Evolutionary conservation across 176 grass and related monocot genomes (phyloP).

Genomic region (Elaeis guineensis): DNA sequence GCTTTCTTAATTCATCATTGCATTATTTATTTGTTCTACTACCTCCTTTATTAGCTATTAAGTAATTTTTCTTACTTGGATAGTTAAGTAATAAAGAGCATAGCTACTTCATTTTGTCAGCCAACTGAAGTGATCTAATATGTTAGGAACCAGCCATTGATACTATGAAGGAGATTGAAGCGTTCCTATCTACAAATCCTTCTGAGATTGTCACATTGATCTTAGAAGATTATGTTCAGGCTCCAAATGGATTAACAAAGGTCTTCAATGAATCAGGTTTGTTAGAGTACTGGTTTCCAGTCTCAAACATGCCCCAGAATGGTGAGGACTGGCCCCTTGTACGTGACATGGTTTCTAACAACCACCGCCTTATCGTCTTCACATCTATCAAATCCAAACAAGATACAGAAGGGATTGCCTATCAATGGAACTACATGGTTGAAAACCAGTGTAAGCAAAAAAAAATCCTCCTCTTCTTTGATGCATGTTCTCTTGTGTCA

Average conservation of each 20-base stretch:
- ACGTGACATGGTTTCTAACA: constrained; percentile 61
- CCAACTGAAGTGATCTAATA: neutral
- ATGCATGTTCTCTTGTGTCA: no score
- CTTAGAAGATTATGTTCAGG: constrained; percentile 78
- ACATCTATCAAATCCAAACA: constrained; percentile 79
- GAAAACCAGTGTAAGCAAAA: constrained; percentile 79
- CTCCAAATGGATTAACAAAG: constrained; percentile 63
- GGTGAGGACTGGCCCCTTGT: constrained; percentile 82
- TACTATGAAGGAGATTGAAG: constrained; percentile 75
- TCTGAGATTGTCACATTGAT: constrained; percentile 78
- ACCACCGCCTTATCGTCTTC: constrained; percentile 70
- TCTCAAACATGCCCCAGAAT: constrained; percentile 72
- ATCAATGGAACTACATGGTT: constrained; percentile 98
- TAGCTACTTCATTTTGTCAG: no score
- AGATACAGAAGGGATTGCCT: constrained; percentile 73
- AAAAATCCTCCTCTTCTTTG: no score
- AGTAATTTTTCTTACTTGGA: no score
- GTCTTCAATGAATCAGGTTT: constrained; percentile 76
- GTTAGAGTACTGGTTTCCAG: constrained; percentile 78
- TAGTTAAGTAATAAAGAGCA: no score
- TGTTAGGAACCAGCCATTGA: constrained; percentile 65
- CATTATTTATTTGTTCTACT: no score
- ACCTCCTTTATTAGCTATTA: no score
- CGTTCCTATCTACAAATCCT: constrained; percentile 70
- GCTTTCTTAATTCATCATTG: no score